These are phyloP conservation scores for Malassezia restricta DNA, from an alignment of 1,284 basidiomycete species.

Conservation along the genomic window DNA sequence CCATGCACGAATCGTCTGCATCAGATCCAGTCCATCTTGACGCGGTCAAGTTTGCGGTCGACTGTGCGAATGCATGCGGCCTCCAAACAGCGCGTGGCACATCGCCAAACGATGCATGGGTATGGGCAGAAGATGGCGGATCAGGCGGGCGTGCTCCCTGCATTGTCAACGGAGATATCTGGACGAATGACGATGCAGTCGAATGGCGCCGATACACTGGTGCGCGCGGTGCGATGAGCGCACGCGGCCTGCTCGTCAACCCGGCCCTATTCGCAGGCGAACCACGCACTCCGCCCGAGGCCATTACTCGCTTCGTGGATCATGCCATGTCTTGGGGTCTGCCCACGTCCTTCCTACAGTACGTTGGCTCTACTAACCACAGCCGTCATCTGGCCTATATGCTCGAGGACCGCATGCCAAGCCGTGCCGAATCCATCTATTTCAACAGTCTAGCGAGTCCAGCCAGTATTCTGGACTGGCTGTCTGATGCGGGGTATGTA, in stretches of 20 bases:
- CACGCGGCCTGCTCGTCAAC: constrained; percentile 55
- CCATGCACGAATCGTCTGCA: constrained; percentile 51
- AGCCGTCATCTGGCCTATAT: constrained; percentile 53
- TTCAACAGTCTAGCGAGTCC: constrained; percentile 51
- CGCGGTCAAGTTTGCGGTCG: constrained; percentile 52
- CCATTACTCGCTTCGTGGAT: constrained; percentile 50
- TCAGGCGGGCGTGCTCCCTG: constrained; percentile 50
- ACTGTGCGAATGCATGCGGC: constrained; percentile 45
- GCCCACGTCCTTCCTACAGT: constrained; percentile 51
- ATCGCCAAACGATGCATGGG: constrained; percentile 18
- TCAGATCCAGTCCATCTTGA: constrained; percentile 51
- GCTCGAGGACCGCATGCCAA: constrained; percentile 50
- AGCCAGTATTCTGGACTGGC: constrained; percentile 50
- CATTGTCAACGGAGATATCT: constrained; percentile 55
- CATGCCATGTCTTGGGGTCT: constrained; percentile 50
- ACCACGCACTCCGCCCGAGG: constrained; percentile 49
- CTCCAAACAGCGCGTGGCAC: constrained; percentile 24
- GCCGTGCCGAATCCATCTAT: constrained; percentile 49
- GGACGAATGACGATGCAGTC: constrained; percentile 50
- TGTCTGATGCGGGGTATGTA: constrained; percentile 45
- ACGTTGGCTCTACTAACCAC: background rate
- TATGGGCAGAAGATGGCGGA: constrained; percentile 24
- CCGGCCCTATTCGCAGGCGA: constrained; percentile 54
- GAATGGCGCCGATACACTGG: constrained; percentile 49
- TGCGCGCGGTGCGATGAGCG: constrained; percentile 54